phyloP scores from a whole-genome alignment of 352 stramenopile genomes.

The Pythium aquatile region DNA sequence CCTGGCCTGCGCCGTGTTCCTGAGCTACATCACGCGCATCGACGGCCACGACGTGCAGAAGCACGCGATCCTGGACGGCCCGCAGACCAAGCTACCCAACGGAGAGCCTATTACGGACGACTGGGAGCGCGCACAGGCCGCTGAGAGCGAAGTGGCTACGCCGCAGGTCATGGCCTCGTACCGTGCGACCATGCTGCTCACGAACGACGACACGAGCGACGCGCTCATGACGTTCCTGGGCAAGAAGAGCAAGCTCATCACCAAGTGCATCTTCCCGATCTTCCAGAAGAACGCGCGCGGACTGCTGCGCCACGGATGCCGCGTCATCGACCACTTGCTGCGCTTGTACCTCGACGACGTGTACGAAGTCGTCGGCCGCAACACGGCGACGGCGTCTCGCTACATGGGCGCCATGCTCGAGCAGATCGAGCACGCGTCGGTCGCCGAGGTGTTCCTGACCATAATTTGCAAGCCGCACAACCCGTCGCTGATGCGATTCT shows the following conservation, averaged over 20 bases:
- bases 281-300: slow-evolving; percentile 68
- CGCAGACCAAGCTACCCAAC: slow-evolving; percentile 29
- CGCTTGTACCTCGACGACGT: slow-evolving; percentile 87
- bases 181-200: slow-evolving; percentile 88
- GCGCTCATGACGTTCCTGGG: slow-evolving; percentile 76
- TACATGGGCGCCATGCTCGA: slow-evolving; percentile 87
- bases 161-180: slow-evolving; percentile 72
- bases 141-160: slow-evolving; percentile 46
- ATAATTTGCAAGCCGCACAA: slow-evolving; percentile 87
- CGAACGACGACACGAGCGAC: slow-evolving; percentile 82
- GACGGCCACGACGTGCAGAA: slow-evolving; percentile 28
- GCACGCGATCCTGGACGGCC: slow-evolving; percentile 43
- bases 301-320: slow-evolving; percentile 86
- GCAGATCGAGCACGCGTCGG: slow-evolving; percentile 75
- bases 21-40: slow-evolving; percentile 63
- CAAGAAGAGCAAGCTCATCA: slow-evolving; percentile 77
- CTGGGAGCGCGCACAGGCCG: neutral
- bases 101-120: slow-evolving; percentile 16
- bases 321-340: slow-evolving; percentile 85
- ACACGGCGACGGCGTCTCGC: slow-evolving; percentile 54
- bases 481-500: slow-evolving; percentile 64
- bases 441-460: slow-evolving; percentile 86
- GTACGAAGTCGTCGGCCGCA: slow-evolving; percentile 76
- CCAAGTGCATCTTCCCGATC: slow-evolving; percentile 77
- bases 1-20: slow-evolving; percentile 52